phyloP scores from a whole-genome alignment of 192 early-diverging fungal species.

The Podila epicladia region DNA sequence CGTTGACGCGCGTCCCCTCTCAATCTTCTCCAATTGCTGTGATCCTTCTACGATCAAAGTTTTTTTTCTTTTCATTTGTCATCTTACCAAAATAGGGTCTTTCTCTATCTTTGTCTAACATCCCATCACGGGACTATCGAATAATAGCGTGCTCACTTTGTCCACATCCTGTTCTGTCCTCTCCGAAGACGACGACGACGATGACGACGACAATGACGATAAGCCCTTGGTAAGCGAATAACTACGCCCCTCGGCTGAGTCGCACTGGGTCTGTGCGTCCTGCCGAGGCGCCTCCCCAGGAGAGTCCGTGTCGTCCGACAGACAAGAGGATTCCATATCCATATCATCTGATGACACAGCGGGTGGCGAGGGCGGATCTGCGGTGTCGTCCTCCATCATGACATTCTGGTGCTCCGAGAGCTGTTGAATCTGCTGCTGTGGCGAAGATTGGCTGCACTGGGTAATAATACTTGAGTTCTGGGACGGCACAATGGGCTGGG shows the following conservation, averaged over 20 bases:
- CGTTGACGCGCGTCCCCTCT: too few species aligned
- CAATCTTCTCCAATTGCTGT: constrained; percentile 5
- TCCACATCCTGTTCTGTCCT: constrained; percentile 8
- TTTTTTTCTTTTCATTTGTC: too few species aligned
- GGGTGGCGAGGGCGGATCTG: constrained; percentile 39
- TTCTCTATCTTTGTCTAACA: background rate
- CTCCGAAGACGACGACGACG: background rate
- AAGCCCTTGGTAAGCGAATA: background rate
- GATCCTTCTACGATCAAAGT: background rate
- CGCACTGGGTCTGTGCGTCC: constrained; percentile 19
- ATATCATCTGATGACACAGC: constrained; percentile 45
- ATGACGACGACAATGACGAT: background rate
- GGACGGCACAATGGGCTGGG: background rate
- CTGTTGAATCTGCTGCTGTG: background rate
- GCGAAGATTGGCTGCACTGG: background rate
- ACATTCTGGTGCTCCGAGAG: constrained; percentile 8
- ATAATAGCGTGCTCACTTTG: constrained; percentile 11
- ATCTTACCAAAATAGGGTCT: background rate
- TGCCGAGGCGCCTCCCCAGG: background rate
- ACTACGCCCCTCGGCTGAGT: background rate
- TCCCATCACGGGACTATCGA: constrained; percentile 5
- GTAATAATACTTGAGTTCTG: background rate
- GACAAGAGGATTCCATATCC: constrained; percentile 34
- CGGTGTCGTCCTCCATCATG: constrained; percentile 21
- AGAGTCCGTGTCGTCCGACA: constrained; percentile 19